Evolutionary conservation across 805 yeast species (phyloP), one percentile per base, ranked within the genome.

Genomic region (Pachysolen tannophilus): DNA sequence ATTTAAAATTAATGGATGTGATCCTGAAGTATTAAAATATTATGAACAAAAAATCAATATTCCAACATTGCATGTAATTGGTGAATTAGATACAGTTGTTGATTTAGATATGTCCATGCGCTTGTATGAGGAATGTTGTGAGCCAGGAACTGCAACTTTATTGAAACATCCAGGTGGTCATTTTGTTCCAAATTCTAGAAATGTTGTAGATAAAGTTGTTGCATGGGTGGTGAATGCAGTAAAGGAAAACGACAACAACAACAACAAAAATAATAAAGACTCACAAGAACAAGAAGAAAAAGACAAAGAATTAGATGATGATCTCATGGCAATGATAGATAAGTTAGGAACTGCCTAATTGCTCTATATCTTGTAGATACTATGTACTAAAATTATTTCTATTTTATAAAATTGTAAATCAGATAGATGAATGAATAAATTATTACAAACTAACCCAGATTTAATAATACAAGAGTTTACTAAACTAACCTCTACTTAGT

Each of bases 121-220:
- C 17, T 61, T 92, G 28, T 75, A 69, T 38, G 68, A 71, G 13
- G 56, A 69, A 25, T 73, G 80, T 34, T 70, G 72, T 34, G 69
- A 60, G 15, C 63, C 56, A 20, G 49, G 58, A 14, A 51, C 56
- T 17, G 61, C 82, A 5, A 64, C 58, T 6, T 40, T 56, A 13
- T 34, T 81, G 40, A 80, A 73, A 43, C 98, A 90, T 50, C 97
- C 97, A 8, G 97, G 98, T 41, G 97, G 97, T 2, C 98, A 90
- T 53, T 87, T 82, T 61, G 95, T 90, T 31, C 98, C 97, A 20
- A 86, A 85, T 58, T 80, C 87, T 33, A 83, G 82, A 55, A 58
- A 51, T 27, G 39, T 57, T 17, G 27, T 60, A 13, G 53, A 48
- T 25, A 52, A 47, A 26, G 57, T 55, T 43, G 46, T 57, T 33